These are phyloP conservation scores for Pyronema domesticum DNA, from an alignment of 495 filamentous ascomycete genomes.

Conservation along the genomic window DNA sequence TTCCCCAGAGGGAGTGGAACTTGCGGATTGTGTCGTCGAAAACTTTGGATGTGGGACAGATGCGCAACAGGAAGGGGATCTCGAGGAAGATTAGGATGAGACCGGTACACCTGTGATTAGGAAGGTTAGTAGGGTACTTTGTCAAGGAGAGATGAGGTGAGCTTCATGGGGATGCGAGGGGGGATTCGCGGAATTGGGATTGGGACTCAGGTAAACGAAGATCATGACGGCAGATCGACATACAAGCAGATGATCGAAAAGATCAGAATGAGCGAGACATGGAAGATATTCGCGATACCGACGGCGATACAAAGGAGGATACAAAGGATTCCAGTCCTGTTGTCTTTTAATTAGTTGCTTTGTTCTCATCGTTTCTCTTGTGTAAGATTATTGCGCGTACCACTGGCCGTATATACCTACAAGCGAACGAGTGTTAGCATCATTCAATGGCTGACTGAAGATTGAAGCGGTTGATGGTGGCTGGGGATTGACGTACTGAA, in stretches of 20 bases:
- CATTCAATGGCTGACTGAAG: neutral
- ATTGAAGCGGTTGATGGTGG: neutral
- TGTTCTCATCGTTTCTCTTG: neutral
- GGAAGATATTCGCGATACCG: slow-evolving; percentile 72
- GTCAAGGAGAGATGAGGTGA: neutral
- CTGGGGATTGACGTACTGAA: slow-evolving; percentile 57
- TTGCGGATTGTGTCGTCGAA: slow-evolving; percentile 85
- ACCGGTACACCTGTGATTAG: slow-evolving; percentile 43
- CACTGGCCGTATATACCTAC: slow-evolving; percentile 99
- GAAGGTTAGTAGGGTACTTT: slow-evolving; percentile 6
- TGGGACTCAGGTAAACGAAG: neutral
- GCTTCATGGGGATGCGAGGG: neutral
- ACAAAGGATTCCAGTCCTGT: slow-evolving; percentile 81
- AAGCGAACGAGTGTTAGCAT: too few species aligned
- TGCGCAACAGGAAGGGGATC: slow-evolving; percentile 85
- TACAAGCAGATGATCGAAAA: slow-evolving; percentile 79
- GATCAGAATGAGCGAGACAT: slow-evolving; percentile 47
- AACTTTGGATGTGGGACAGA: slow-evolving; percentile 79
- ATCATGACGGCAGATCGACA: slow-evolving; percentile 20
- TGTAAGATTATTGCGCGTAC: slow-evolving; percentile 36
- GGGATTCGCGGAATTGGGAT: neutral
- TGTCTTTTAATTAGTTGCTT: neutral
- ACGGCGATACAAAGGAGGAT: slow-evolving; percentile 91
- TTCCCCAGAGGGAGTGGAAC: slow-evolving; percentile 92
- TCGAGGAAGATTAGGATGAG: slow-evolving; percentile 93